Base-by-base conservation (phyloP, 495 filamentous ascomycete genomes). In the Bryoglossum gracile region DNA sequence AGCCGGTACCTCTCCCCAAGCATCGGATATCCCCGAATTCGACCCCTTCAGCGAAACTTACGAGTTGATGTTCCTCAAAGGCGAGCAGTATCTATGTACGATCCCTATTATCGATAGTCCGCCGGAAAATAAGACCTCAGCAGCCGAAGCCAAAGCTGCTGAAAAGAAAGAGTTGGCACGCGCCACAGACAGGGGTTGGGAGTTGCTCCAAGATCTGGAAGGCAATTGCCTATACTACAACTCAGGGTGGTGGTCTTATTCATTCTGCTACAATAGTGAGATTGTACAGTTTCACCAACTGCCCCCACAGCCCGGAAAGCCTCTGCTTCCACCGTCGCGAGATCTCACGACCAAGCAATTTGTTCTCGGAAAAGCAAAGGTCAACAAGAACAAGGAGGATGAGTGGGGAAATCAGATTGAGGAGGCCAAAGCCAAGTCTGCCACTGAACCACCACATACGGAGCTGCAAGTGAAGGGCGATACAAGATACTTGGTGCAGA, bases 181-280 rank as follows among this genome's bases (percentile, higher is more conserved):
- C 16, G 92, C 92, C 3, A 86, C 84, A 0, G 79, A 87, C 23
- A 78, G 86, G 18, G 92, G 92, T 3, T 86, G 89, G 76, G 88
- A 96, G 61, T 74, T 97, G n/a, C 76, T 98, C 30, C 74, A 80
- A 57, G 89, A 83, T 24, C 83, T 98, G 64, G 80, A 96, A 30
- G 89, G 85, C 8, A 73, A 78, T 33, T 98, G 92, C 68, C 76
- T 98, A 53, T 95, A 94, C 67, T 95, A 84, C 65, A 74, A 88
- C 37, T 84, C 78, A 1, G 92, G 91, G 3, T 98, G 92, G 92
- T 98, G 92, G 92, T 89, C 83, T 46, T 98, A 98, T 63, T 83
- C 80, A 25, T 97, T 95, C 68, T 98, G 92, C 70, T 95, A 96
- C 69, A 84, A 86, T 59, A 73, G 78, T 35, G 79, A 86, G 46